A percentile compares a stretch with the other conserved stretches of the same genome.
Evolutionary conservation across 202 grass and related monocot species (phyloP).

Genomic region (Setaria viridis): DNA sequence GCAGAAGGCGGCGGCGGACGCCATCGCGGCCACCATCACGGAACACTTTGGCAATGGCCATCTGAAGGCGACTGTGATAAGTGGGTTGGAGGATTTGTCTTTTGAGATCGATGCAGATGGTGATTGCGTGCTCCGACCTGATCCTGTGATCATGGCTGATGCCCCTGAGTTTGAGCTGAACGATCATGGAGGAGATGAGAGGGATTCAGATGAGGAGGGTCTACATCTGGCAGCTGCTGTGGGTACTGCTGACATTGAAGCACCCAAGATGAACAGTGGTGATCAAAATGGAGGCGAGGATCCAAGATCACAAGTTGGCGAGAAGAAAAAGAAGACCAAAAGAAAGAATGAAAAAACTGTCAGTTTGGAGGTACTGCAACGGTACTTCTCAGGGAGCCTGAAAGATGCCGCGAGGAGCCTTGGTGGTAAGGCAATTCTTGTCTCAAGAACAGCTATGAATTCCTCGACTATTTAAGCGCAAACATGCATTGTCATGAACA

Average conservation of each 20-base stretch:
- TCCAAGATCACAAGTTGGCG: neutral
- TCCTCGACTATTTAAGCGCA: neutral
- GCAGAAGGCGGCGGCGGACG: conserved; percentile 48
- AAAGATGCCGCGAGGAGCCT: conserved; percentile 74
- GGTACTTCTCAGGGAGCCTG: conserved; percentile 67
- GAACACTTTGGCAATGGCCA: conserved; percentile 30
- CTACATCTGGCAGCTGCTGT: neutral
- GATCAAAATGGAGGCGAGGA: conserved; percentile 7
- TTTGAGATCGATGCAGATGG: conserved; percentile 34
- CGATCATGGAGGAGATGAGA: conserved; percentile 11
- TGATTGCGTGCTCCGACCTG: neutral
- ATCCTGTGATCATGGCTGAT: conserved; percentile 3
- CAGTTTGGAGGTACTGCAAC: conserved; percentile 59
- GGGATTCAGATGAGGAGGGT: conserved; percentile 43
- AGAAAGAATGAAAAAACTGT: conserved; percentile 58
- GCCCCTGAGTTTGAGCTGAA: conserved; percentile 31
- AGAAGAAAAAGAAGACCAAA: conserved; percentile 44
- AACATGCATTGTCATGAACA: neutral
- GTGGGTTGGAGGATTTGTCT: conserved; percentile 28
- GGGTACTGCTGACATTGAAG: neutral
- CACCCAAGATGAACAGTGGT: neutral
- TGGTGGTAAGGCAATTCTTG: conserved; percentile 48
- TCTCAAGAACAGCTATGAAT: neutral
- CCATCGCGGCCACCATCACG: conserved; percentile 36
- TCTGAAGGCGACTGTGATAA: conserved; percentile 16